phyloP scores from a whole-genome alignment of 371 early-diverging fungal genomes.

The Apophysomyces sp. region DNA sequence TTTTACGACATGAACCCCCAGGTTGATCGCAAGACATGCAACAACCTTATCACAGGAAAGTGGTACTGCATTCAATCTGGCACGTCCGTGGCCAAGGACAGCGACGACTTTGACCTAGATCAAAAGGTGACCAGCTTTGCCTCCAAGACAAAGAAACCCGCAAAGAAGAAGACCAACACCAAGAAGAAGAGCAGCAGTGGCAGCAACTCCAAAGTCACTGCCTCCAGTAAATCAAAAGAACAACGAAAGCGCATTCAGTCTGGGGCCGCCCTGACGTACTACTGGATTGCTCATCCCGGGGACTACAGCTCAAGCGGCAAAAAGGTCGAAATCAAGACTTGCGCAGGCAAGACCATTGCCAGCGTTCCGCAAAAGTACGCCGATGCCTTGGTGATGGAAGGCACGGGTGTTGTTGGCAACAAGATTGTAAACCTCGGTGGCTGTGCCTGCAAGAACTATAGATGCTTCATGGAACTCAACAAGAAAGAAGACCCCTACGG shows the following conservation, averaged over 20 bases:
- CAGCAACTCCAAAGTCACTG: not conserved
- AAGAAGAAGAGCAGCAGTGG: constrained; percentile 2
- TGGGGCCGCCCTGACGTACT: constrained; percentile 21
- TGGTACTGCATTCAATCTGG: constrained; percentile 11
- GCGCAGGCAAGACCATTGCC: constrained; percentile 26
- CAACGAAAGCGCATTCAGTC: constrained; percentile 12
- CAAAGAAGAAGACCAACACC: constrained; percentile 1
- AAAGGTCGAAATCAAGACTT: constrained; percentile 21
- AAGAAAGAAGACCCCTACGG: constrained; percentile 23
- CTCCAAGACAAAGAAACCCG: not conserved
- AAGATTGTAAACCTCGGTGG: constrained; percentile 27
- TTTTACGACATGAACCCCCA: constrained; percentile 17
- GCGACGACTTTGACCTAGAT: not conserved
- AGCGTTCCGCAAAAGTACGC: constrained; percentile 18
- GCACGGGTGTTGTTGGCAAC: constrained; percentile 21
- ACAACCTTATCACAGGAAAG: constrained; percentile 21
- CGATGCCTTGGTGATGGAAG: constrained; percentile 31
- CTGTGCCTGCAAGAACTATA: constrained; percentile 26
- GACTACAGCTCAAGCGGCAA: constrained; percentile 13
- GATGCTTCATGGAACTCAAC: constrained; percentile 27
- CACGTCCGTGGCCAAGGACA: not conserved
- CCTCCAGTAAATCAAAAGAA: constrained; percentile 7
- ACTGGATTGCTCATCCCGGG: constrained; percentile 27
- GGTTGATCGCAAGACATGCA: constrained; percentile 17
- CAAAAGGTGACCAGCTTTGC: not conserved